Conservation (phyloP, 768 basidiomycete species). For the Pisolithus sp. region DNA sequence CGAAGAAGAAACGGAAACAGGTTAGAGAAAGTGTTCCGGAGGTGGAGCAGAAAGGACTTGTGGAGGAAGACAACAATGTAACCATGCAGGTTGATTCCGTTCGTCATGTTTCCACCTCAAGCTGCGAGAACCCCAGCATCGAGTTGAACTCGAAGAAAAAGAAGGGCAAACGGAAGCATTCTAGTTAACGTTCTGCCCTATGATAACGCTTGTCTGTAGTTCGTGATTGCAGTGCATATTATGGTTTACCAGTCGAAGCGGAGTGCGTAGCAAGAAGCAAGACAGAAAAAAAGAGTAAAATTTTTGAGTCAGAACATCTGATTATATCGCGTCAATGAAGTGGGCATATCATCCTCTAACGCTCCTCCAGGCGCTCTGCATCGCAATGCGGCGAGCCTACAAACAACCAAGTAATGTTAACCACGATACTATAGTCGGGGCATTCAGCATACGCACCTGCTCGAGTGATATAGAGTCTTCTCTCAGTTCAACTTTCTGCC, state of each 20-base stretch:
- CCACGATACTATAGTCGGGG: not conserved
- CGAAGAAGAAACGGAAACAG: slow-evolving; percentile 3
- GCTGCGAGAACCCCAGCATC: slow-evolving; percentile 5
- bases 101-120: too few species aligned
- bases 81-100: too few species aligned
- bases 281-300: not conserved
- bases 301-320: not conserved
- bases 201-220: not conserved
- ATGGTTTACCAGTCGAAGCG: not conserved
- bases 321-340: not conserved
- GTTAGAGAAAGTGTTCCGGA: not conserved
- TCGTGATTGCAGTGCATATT: not conserved
- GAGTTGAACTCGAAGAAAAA: slow-evolving; percentile 1
- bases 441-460: slow-evolving; percentile 51
- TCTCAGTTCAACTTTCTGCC: slow-evolving; percentile 68
- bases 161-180: not conserved
- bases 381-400: slow-evolving; percentile 75
- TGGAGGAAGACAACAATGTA: too few species aligned
- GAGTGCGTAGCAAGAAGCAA: not conserved
- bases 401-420: slow-evolving; percentile 5
- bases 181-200: not conserved
- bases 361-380: slow-evolving; percentile 88
- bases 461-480: slow-evolving; percentile 89
- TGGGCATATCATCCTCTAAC: slow-evolving; percentile 41
- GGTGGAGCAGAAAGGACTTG: too few species aligned